Evolutionary conservation across 2,329 filamentous ascomycete genomes (phyloP).

Genomic region (Leptosphaerulina australis): DNA sequence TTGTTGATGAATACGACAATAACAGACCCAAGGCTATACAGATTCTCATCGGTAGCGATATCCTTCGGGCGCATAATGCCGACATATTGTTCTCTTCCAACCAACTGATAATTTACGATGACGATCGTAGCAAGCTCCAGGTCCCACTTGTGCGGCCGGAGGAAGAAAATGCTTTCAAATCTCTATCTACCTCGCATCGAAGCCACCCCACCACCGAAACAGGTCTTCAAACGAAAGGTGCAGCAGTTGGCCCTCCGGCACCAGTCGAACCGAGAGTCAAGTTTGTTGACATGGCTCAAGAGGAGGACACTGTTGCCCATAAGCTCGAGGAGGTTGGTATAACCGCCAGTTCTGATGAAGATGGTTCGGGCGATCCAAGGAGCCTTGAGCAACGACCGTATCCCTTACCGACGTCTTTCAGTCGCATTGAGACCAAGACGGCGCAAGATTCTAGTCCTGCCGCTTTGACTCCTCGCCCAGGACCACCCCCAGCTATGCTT

Average conservation of each 20-base stretch:
- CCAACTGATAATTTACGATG: constrained; percentile 83
- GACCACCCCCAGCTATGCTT: constrained; percentile 53
- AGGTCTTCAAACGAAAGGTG: not conserved
- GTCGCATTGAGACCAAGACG: constrained; percentile 31
- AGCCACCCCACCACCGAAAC: not conserved
- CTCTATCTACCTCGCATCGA: constrained; percentile 67
- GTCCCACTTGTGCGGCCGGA: constrained; percentile 93
- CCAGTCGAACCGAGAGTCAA: constrained; percentile 9
- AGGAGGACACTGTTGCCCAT: constrained; percentile 15
- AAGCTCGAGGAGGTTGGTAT: constrained; percentile 25
- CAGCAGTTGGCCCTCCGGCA: not conserved
- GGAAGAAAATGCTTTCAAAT: constrained; percentile 79
- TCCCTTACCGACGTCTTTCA: constrained; percentile 25
- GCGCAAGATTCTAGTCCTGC: constrained; percentile 25
- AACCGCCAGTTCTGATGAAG: constrained; percentile 38
- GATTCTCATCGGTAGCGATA: constrained; percentile 88
- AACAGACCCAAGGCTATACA: constrained; percentile 69
- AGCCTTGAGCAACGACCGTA: constrained; percentile 43
- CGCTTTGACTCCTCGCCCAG: constrained; percentile 34
- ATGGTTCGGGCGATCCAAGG: constrained; percentile 32
- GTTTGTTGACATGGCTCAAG: constrained; percentile 1
- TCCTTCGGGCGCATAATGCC: constrained; percentile 82
- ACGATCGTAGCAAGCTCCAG: constrained; percentile 83
- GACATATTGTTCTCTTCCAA: constrained; percentile 94
- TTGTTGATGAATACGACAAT: constrained; percentile 63